These are phyloP conservation scores for Geotrichum aggregatum DNA, from an alignment of 1,139 yeast species.

Conservation along the genomic window DNA sequence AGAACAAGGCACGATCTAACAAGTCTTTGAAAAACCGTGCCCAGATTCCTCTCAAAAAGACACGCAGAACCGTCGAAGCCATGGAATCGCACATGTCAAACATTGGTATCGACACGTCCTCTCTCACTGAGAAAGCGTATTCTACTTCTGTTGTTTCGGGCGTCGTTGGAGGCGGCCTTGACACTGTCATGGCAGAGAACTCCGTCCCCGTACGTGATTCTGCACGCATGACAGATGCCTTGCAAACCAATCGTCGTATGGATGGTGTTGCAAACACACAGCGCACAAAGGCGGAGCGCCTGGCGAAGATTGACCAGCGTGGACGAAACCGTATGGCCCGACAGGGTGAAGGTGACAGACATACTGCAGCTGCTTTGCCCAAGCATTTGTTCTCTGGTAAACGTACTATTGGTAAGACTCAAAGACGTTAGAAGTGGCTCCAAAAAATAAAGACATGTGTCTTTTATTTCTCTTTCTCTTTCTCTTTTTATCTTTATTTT, in stretches of 20 bases:
- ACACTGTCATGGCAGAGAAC: constrained; percentile 56
- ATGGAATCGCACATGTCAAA: constrained; percentile 87
- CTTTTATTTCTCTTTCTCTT: background rate
- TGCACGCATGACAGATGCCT: constrained; percentile 44
- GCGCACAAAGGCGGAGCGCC: constrained; percentile 80
- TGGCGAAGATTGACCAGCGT: constrained; percentile 85
- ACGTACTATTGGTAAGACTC: constrained; percentile 84
- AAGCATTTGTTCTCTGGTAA: constrained; percentile 95
- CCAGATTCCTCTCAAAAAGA: constrained; percentile 86
- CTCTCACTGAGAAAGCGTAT: constrained; percentile 45
- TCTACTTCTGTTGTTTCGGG: constrained; percentile 39
- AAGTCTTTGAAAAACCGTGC: constrained; percentile 85
- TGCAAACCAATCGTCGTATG: constrained; percentile 74
- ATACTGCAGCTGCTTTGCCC: constrained; percentile 76
- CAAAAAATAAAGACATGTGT: background rate
- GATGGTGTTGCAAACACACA: constrained; percentile 83
- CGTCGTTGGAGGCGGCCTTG: constrained; percentile 60
- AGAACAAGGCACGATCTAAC: constrained; percentile 79
- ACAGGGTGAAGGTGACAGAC: constrained; percentile 95
- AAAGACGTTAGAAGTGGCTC: constrained; percentile 44
- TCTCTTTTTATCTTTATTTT: constrained; percentile 2
- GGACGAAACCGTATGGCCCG: constrained; percentile 90
- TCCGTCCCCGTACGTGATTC: constrained; percentile 35
- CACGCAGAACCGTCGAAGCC: constrained; percentile 68
- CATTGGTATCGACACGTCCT: constrained; percentile 80